phyloP scores from a whole-genome alignment of 306 rosid genomes.

The Trifolium dubium region DNA sequence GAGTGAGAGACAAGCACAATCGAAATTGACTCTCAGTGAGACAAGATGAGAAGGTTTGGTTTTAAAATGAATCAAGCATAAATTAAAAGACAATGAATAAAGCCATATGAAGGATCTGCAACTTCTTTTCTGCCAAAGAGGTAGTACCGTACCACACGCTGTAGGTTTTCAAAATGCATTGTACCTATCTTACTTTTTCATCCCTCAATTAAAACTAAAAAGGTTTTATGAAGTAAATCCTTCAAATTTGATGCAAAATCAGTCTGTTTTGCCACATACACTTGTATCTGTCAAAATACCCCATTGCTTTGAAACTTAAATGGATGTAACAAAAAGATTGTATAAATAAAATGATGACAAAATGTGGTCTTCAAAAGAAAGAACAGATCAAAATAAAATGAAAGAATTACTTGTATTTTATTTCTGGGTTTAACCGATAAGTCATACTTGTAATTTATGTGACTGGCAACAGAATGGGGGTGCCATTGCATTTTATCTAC shows the following conservation, averaged over 20 bases:
- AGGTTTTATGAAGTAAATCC: constrained; percentile 13
- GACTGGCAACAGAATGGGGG: constrained; percentile 78
- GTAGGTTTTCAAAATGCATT: constrained; percentile 24
- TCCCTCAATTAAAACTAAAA: constrained; percentile 20
- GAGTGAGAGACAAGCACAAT: constrained; percentile 24
- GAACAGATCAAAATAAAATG: constrained; percentile 26
- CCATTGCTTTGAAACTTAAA: constrained; percentile 9
- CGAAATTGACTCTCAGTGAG: constrained; percentile 24
- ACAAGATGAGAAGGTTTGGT: constrained; percentile 19
- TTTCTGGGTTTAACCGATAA: constrained; percentile 17
- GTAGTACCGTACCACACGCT: background rate
- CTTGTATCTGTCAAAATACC: constrained; percentile 8
- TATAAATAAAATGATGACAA: constrained; percentile 23
- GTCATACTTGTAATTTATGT: constrained; percentile 85
- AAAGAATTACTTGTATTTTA: constrained; percentile 56
- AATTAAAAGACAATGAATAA: background rate
- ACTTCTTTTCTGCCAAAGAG: constrained; percentile 30
- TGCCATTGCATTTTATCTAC: constrained; percentile 60
- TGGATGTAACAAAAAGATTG: constrained; percentile 23
- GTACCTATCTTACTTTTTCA: constrained; percentile 1
- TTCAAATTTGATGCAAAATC: constrained; percentile 35
- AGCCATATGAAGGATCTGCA: constrained; percentile 24
- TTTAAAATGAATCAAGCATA: constrained; percentile 19
- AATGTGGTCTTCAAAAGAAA: constrained; percentile 28
- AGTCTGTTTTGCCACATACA: constrained; percentile 16